Evolutionary conservation across 2,329 filamentous ascomycete species (phyloP).

Genomic region (Aspergillus cejpii): DNA sequence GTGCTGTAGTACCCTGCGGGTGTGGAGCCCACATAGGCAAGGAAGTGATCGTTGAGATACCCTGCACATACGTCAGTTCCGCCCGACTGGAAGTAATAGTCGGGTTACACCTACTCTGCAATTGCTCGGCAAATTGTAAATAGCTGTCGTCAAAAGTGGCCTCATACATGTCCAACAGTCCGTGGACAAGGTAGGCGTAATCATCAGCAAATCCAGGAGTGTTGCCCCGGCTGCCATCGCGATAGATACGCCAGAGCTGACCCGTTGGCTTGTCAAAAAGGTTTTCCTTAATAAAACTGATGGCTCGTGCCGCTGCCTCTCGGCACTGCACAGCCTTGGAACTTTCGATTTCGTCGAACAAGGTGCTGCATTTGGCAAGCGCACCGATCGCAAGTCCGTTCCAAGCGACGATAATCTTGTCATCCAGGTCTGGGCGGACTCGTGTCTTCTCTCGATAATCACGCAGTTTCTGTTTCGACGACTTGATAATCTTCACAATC

Average conservation of each 20-base stretch:
- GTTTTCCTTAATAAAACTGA: slow-evolving; percentile 62
- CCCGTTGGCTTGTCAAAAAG: slow-evolving; percentile 62
- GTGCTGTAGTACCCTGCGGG: slow-evolving; percentile 40
- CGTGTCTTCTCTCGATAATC: slow-evolving; percentile 67
- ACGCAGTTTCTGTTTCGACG: slow-evolving; percentile 61
- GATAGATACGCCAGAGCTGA: slow-evolving; percentile 67
- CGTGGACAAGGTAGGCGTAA: slow-evolving; percentile 81
- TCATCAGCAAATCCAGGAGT: slow-evolving; percentile 81
- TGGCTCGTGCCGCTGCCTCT: slow-evolving; percentile 59
- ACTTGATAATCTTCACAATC: slow-evolving; percentile 59
- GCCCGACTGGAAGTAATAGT: slow-evolving; percentile 1
- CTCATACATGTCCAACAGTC: slow-evolving; percentile 77
- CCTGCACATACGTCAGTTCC: slow-evolving; percentile 41
- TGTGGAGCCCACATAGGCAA: slow-evolving; percentile 51
- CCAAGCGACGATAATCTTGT: slow-evolving; percentile 80
- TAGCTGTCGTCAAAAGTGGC: slow-evolving; percentile 69
- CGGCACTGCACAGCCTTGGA: slow-evolving; percentile 57
- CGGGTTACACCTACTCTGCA: slow-evolving; percentile 59
- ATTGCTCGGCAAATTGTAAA: slow-evolving; percentile 69
- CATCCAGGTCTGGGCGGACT: slow-evolving; percentile 69
- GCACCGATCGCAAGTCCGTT: slow-evolving; percentile 84
- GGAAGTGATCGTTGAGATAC: slow-evolving; percentile 69
- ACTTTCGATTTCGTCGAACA: slow-evolving; percentile 56
- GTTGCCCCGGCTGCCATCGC: slow-evolving; percentile 55
- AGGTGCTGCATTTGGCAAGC: slow-evolving; percentile 66